Evolutionary conservation across 345 rosid genomes (phyloP).

Genomic region (Aegle marmelos): DNA sequence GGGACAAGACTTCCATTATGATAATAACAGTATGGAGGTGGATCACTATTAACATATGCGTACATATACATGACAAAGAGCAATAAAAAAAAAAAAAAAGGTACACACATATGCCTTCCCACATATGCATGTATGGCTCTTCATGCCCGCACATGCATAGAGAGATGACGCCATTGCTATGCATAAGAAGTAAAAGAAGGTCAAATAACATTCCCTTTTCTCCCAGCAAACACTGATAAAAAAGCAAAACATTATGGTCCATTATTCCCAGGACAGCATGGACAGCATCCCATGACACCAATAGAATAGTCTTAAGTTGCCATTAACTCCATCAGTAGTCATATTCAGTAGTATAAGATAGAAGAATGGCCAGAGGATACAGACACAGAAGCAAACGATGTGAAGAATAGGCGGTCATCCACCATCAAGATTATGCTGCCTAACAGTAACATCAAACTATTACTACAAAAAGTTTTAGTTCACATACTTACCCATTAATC

Average conservation of each 20-base stretch:
- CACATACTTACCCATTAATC: conserved; percentile 59
- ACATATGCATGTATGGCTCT: too few relatives aligned
- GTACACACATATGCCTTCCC: background rate
- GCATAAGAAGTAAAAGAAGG: background rate
- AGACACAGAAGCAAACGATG: background rate
- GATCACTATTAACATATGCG: background rate
- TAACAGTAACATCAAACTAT: background rate
- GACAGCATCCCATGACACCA: background rate
- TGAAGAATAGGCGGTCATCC: background rate
- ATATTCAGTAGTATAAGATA: background rate
- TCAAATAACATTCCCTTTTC: background rate
- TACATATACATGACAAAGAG: background rate
- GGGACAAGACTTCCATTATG: background rate
- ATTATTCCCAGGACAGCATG: background rate
- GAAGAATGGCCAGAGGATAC: background rate
- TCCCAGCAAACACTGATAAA: background rate
- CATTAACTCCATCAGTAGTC: background rate
- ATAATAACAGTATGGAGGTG: background rate
- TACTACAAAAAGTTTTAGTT: background rate
- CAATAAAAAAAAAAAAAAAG: background rate
- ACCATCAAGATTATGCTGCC: background rate
- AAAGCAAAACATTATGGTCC: background rate
- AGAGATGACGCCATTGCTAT: background rate
- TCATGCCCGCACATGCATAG: background rate
- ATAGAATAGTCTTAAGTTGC: background rate